phyloP scores from a whole-genome alignment of 2,329 filamentous ascomycete species.

The Byssothecium circinans region DNA sequence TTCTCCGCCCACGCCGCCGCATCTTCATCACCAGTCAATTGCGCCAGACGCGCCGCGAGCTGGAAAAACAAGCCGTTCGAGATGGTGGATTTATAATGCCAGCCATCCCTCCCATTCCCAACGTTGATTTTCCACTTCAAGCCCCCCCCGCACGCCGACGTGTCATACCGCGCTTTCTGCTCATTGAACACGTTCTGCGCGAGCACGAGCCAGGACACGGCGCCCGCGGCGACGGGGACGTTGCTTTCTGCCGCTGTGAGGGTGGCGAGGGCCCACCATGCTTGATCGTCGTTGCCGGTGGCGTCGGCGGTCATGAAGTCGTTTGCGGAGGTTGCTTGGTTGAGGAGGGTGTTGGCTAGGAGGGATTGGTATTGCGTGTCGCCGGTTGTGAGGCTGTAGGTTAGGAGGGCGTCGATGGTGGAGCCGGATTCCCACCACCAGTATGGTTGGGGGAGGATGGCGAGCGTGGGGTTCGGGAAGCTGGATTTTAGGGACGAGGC shows the following conservation, averaged over 20 bases:
- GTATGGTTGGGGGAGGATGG: slow-evolving; percentile 22
- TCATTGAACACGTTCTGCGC: slow-evolving; percentile 71
- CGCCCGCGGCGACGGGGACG: slow-evolving; percentile 57
- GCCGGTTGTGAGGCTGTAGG: slow-evolving; percentile 47
- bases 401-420: slow-evolving; percentile 30
- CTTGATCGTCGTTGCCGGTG: slow-evolving; percentile 70
- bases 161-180: slow-evolving; percentile 70
- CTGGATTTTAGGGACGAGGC: slow-evolving; percentile 19
- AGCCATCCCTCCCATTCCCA: slow-evolving; percentile 65
- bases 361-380: slow-evolving; percentile 45
- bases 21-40: slow-evolving; percentile 60
- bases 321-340: slow-evolving; percentile 25
- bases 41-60: slow-evolving; percentile 71
- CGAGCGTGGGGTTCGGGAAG: slow-evolving; percentile 22
- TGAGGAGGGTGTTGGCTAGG: slow-evolving; percentile 28
- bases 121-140: slow-evolving; percentile 72
- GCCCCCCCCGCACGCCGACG: slow-evolving; percentile 66
- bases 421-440: slow-evolving; percentile 40
- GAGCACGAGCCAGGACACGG: slow-evolving; percentile 62
- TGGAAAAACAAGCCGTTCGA: slow-evolving; percentile 81
- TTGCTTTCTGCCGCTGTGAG: slow-evolving; percentile 68
- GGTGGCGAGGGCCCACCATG: slow-evolving; percentile 70
- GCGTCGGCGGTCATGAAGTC: slow-evolving; percentile 46
- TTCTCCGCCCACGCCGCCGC: slow-evolving; percentile 62
- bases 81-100: slow-evolving; percentile 78